Conservation (phyloP, 192 early-diverging fungal genomes). For the Entomortierella chlamydospora region DNA sequence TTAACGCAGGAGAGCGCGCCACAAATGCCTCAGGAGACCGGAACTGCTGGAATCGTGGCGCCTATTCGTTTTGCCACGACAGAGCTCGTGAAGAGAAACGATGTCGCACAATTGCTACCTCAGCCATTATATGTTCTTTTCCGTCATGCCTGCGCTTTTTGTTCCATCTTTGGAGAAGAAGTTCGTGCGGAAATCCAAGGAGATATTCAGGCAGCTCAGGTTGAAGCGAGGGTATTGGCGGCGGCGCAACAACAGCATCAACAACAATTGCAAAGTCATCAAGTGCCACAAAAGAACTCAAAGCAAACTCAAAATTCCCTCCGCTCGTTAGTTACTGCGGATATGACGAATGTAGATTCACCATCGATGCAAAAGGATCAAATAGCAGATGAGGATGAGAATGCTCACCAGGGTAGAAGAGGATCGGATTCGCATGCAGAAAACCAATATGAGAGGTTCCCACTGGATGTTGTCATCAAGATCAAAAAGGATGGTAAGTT, state of each 20-base stretch:
- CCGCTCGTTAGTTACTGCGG: background rate
- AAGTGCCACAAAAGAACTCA: too few relatives aligned
- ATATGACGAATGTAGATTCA: slow-evolving; percentile 4
- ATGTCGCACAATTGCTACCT: slow-evolving; percentile 23
- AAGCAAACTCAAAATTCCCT: background rate
- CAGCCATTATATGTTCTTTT: slow-evolving; percentile 31
- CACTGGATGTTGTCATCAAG: slow-evolving; percentile 33
- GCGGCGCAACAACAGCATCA: slow-evolving; percentile 2
- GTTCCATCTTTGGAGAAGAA: slow-evolving; percentile 26
- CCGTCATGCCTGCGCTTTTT: slow-evolving; percentile 29
- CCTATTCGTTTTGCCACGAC: slow-evolving; percentile 13
- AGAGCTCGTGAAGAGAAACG: slow-evolving; percentile 19
- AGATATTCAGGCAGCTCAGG: slow-evolving; percentile 22
- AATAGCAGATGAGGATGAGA: slow-evolving; percentile 13
- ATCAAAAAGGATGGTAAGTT: slow-evolving; percentile 31
- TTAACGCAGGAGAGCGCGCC: background rate
- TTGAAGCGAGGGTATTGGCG: slow-evolving; percentile 17
- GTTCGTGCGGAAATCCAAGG: slow-evolving; percentile 32
- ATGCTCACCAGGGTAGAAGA: slow-evolving; percentile 2
- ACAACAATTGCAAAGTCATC: background rate
- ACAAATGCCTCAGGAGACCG: background rate
- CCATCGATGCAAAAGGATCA: slow-evolving; percentile 20
- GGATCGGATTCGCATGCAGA: slow-evolving; percentile 1
- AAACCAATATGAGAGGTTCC: slow-evolving; percentile 19
- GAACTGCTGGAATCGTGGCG: background rate